Percentiles rank a stretch among this genome's conserved stretches.
Evolutionary conservation across 1,284 basidiomycete genomes (phyloP).

Genomic region (Rhodotorula sp.): DNA sequence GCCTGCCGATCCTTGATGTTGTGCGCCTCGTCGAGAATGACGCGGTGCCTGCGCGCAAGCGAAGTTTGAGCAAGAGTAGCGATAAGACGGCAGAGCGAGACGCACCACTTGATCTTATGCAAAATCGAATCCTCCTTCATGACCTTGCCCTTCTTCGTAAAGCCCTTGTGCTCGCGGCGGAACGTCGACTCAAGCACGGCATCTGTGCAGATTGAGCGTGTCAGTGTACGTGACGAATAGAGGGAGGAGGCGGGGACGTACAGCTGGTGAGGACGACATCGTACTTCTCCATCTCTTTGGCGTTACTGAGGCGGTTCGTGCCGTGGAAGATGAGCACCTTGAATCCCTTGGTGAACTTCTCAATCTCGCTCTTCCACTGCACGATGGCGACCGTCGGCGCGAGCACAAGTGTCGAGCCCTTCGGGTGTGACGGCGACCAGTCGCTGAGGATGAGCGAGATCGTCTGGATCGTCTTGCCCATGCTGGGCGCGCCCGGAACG

Average conservation of each 20-base stretch:
- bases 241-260: background rate
- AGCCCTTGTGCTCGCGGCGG: constrained; percentile 89
- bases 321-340: constrained; percentile 91
- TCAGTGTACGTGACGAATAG: background rate
- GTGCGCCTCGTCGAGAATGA: constrained; percentile 88
- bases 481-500: constrained; percentile 54
- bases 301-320: constrained; percentile 59
- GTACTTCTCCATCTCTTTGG: constrained; percentile 72
- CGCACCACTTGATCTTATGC: constrained; percentile 77
- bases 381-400: constrained; percentile 86
- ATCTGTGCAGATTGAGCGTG: constrained; percentile 45
- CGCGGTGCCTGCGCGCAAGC: constrained; percentile 70
- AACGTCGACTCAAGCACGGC: constrained; percentile 89
- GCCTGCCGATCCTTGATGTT: constrained; percentile 90
- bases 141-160: constrained; percentile 79
- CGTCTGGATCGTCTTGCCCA: constrained; percentile 99
- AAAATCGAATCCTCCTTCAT: constrained; percentile 86
- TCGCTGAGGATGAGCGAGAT: constrained; percentile 85
- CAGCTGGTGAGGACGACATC: constrained; percentile 67
- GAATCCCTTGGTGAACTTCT: constrained; percentile 55
- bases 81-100: constrained; percentile 55
- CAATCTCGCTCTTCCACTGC: constrained; percentile 98
- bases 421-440: constrained; percentile 48
- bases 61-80: constrained; percentile 55
- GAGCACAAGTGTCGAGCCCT: constrained; percentile 84